Evolutionary conservation across 495 filamentous ascomycete species (phyloP).

Genomic region (Aspergillus olivimuriae): DNA sequence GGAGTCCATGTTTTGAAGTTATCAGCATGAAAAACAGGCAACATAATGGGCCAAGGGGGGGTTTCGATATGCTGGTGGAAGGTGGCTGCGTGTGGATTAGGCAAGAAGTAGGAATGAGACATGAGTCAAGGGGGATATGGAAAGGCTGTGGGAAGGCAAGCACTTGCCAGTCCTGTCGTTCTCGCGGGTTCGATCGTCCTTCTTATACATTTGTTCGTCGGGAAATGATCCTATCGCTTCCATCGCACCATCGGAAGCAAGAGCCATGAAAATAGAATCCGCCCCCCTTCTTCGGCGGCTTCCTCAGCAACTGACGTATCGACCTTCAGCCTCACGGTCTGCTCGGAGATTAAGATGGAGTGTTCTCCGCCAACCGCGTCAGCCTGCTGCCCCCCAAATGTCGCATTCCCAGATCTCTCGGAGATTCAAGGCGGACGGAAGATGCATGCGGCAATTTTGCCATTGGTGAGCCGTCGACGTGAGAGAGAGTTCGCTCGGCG

Average conservation of each 20-base stretch:
- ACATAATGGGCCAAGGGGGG: conserved; percentile 1
- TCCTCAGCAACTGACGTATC: not conserved
- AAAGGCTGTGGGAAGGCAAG: not conserved
- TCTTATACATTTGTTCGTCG: not conserved
- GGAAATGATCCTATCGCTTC: not conserved
- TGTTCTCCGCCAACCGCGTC: not conserved
- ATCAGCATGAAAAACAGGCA: conserved; percentile 8
- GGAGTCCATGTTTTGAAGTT: conserved; percentile 11
- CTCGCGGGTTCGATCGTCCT: not conserved
- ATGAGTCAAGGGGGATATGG: not conserved
- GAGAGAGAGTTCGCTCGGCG: not conserved
- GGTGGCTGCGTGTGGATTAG: not conserved
- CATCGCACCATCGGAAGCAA: not conserved
- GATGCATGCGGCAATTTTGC: conserved; percentile 7
- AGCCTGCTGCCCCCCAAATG: not conserved
- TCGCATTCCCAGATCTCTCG: conserved; percentile 2
- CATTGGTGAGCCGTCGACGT: conserved; percentile 2
- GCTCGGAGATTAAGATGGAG: not conserved
- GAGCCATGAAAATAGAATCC: not conserved
- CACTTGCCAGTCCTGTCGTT: not conserved
- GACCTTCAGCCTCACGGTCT: not conserved
- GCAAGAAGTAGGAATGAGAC: conserved; percentile 1
- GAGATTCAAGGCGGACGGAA: not conserved
- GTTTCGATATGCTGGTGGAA: not conserved
- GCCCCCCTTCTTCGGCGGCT: not conserved